phyloP scores from a whole-genome alignment of 805 yeast genomes.

The Saccharomycopsis babjevae region DNA sequence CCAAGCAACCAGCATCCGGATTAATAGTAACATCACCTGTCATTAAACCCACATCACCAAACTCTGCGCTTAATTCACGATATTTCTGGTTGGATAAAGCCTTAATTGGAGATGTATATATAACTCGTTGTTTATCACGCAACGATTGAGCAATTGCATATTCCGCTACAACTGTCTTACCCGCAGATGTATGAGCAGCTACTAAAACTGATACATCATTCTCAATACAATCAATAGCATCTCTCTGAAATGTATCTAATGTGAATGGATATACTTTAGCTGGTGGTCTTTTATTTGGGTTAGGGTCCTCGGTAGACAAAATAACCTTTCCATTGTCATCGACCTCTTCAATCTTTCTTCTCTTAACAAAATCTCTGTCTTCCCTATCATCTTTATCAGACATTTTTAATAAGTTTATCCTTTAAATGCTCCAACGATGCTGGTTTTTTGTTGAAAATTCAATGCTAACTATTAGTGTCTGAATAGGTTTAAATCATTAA shows the following conservation, averaged over 20 bases:
- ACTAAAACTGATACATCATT: slow-evolving; percentile 90
- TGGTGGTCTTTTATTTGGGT: slow-evolving; percentile 11
- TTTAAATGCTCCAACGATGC: not conserved
- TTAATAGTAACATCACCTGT: slow-evolving; percentile 98
- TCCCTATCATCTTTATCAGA: not conserved
- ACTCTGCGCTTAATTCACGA: slow-evolving; percentile 83
- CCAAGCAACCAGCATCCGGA: slow-evolving; percentile 96
- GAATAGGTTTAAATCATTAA: not conserved
- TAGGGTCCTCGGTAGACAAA: not conserved
- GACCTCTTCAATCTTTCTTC: not conserved
- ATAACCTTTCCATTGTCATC: not conserved
- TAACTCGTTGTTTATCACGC: slow-evolving; percentile 84
- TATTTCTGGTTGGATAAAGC: slow-evolving; percentile 92
- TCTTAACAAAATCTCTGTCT: not conserved
- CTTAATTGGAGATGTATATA: slow-evolving; percentile 91
- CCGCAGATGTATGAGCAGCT: slow-evolving; percentile 96
- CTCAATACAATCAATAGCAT: slow-evolving; percentile 92
- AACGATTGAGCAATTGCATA: slow-evolving; percentile 95
- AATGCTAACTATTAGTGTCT: not conserved
- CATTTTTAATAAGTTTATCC: not conserved
- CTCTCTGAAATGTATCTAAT: slow-evolving; percentile 95
- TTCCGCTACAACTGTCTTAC: slow-evolving; percentile 95
- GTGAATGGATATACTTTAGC: slow-evolving; percentile 90
- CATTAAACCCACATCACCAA: slow-evolving; percentile 96
- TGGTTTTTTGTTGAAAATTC: not conserved